These are phyloP conservation scores for Chaetothyriales sp. DNA, from an alignment of 2,329 filamentous ascomycete species.

Conservation along the genomic window DNA sequence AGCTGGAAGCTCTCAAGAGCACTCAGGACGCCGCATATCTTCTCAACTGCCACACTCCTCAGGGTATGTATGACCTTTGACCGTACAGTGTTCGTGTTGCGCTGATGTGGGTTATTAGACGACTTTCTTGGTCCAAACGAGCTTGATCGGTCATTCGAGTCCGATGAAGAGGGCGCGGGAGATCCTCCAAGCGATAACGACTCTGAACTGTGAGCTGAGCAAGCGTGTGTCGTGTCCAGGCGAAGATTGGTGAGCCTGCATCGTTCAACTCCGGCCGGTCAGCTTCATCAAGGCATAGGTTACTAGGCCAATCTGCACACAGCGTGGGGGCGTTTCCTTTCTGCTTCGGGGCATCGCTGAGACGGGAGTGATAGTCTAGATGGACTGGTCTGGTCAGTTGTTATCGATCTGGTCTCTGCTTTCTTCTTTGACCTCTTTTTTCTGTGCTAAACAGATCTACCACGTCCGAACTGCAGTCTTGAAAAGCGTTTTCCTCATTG, in stretches of 20 bases:
- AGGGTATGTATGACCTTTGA: background rate
- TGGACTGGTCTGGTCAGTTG: background rate
- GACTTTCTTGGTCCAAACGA: background rate
- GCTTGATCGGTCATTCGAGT: background rate
- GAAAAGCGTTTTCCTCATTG: background rate
- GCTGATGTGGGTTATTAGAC: background rate
- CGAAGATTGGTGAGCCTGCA: no score
- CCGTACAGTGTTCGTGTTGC: background rate
- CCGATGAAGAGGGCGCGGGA: background rate
- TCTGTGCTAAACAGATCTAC: background rate
- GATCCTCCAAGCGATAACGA: background rate
- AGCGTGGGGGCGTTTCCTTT: no score
- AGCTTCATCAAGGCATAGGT: no score
- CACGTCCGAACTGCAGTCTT: background rate
- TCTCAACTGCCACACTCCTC: background rate
- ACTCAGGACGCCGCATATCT: constrained; percentile 1
- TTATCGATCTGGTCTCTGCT: background rate
- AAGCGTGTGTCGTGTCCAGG: no score
- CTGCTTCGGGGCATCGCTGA: no score
- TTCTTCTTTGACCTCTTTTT: background rate
- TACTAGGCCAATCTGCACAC: no score
- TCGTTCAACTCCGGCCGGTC: no score
- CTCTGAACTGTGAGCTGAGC: no score
- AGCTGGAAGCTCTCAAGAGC: constrained; percentile 22
- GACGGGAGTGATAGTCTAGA: no score